A percentile compares a stretch with the other conserved stretches of the same genome.
phyloP scores from a whole-genome alignment of 2,329 filamentous ascomycete species.

The Cercospora citrullina region DNA sequence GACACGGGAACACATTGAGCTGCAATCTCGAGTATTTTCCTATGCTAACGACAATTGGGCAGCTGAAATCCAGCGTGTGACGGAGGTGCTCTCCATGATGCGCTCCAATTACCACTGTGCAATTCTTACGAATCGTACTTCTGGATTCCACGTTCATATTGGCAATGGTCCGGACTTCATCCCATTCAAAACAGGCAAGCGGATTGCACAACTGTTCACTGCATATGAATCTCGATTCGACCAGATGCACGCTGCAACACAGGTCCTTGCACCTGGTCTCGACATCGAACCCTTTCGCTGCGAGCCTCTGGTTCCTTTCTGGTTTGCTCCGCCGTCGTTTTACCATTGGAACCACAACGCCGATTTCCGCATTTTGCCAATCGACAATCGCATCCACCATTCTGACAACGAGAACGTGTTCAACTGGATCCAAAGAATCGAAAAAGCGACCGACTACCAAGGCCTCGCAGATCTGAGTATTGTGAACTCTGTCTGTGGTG shows the following conservation, averaged over 20 bases:
- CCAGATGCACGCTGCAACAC: conserved; percentile 3
- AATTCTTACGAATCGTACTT: conserved; percentile 1
- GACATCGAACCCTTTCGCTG: not conserved
- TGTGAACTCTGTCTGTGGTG: not conserved
- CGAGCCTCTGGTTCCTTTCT: not conserved
- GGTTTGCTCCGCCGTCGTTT: conserved; percentile 10
- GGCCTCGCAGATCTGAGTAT: not conserved
- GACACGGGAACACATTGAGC: not conserved
- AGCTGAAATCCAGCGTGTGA: conserved; percentile 1
- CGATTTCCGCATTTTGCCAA: not conserved
- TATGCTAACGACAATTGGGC: not conserved
- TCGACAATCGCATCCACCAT: not conserved
- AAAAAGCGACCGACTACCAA: not conserved
- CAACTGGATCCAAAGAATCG: conserved; percentile 8
- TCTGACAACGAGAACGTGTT: conserved; percentile 1
- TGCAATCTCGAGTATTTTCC: not conserved
- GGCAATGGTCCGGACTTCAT: not conserved
- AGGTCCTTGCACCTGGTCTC: conserved; percentile 3
- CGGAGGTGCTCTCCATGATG: conserved; percentile 5
- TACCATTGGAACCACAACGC: conserved; percentile 1
- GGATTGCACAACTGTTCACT: conserved; percentile 8
- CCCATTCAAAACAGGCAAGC: not conserved
- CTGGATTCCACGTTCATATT: conserved; percentile 13
- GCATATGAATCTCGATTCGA: conserved; percentile 11
- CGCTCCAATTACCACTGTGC: conserved; percentile 2